phyloP scores from a whole-genome alignment of 1,284 basidiomycete genomes.

The Ceratobasidium papillatum region DNA sequence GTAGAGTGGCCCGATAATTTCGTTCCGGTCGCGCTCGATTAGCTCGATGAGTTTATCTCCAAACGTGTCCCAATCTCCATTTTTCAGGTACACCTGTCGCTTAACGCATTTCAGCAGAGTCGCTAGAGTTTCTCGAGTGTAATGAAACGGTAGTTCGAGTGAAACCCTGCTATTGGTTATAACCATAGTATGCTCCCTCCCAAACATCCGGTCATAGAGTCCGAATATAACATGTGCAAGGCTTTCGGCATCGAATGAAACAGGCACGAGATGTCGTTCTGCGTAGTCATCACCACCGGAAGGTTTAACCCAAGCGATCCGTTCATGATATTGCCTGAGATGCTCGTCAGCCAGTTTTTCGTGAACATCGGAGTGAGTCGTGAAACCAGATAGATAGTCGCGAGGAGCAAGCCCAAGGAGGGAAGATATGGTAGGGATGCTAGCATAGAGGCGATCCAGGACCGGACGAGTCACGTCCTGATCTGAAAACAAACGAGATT shows the following conservation, averaged over 20 bases:
- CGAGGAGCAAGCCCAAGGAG: constrained; percentile 13
- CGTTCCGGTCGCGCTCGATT: not conserved
- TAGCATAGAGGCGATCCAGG: not conserved
- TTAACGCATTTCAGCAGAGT: not conserved
- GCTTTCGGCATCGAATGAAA: not conserved
- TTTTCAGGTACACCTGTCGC: too few species aligned
- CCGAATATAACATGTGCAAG: not conserved
- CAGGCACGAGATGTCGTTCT: not conserved
- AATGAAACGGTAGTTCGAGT: not conserved
- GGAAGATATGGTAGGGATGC: not conserved
- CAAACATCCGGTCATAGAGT: not conserved
- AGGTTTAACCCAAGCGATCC: not conserved
- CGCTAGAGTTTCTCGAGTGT: constrained; percentile 1
- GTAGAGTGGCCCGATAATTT: not conserved
- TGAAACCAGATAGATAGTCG: not conserved
- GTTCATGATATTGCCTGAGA: not conserved
- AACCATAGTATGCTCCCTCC: not conserved
- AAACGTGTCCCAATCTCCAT: not conserved
- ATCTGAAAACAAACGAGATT: not conserved
- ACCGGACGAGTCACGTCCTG: not conserved
- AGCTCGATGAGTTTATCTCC: not conserved
- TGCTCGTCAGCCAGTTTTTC: not conserved
- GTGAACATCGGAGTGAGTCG: not conserved
- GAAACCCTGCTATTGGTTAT: not conserved
- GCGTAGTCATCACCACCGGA: not conserved